phyloP scores from a whole-genome alignment of 257 asterid species.

The Solanum piurae region DNA sequence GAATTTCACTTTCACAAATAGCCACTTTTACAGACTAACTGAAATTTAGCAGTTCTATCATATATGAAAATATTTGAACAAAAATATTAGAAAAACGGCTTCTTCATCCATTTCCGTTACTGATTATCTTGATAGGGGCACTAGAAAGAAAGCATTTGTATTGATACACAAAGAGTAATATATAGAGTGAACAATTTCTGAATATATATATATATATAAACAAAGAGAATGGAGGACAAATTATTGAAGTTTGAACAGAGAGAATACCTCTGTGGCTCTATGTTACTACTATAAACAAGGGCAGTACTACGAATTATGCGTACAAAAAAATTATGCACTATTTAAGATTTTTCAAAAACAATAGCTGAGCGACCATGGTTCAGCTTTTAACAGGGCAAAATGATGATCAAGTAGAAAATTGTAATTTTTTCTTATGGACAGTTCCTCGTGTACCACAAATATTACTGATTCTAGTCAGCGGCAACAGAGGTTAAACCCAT shows the following conservation, averaged over 20 bases:
- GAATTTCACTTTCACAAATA: background rate
- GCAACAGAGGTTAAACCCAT: slow-evolving; percentile 9
- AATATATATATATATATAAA: background rate
- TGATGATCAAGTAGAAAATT: background rate
- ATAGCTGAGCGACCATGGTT: background rate
- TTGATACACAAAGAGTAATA: background rate
- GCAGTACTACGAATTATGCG: background rate
- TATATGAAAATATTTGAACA: background rate
- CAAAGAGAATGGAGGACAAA: background rate
- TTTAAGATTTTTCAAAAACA: background rate
- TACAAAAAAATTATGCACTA: background rate
- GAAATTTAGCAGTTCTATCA: background rate
- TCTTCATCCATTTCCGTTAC: background rate
- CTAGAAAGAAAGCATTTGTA: background rate
- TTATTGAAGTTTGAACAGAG: background rate
- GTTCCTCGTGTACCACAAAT: background rate
- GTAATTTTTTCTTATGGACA: background rate
- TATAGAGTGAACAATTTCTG: background rate
- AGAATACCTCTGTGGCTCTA: background rate
- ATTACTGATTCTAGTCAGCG: slow-evolving; percentile 2
- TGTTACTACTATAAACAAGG: background rate
- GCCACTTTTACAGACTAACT: background rate
- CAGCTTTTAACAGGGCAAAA: background rate
- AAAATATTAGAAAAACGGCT: background rate
- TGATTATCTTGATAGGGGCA: background rate